Evolutionary conservation across 805 yeast species (phyloP), one percentile per base, ranked within the genome.

Genomic region (Yamadazyma sp.): DNA sequence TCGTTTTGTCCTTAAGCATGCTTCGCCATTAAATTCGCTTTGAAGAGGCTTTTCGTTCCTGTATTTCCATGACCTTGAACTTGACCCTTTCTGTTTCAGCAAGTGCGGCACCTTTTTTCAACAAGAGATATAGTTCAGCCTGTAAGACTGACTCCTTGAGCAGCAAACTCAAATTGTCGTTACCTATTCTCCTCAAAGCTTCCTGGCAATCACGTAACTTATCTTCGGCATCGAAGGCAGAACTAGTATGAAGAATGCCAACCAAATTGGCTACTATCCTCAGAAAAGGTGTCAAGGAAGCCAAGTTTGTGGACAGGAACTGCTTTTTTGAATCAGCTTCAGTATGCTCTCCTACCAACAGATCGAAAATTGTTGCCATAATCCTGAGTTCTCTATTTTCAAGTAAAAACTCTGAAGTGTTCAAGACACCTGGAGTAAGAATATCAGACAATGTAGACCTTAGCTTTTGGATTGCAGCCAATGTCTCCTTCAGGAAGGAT

Each of bases 1-100:
- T n/a, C n/a, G n/a, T n/a, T n/a, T n/a, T n/a, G 10, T 30, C 16
- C 14, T 17, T 30, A 4, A 30, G 8, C n/a, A 7, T 18, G n/a
- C n/a, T n/a, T n/a, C n/a, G n/a, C n/a, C n/a, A n/a, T n/a, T n/a
- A n/a, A n/a, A n/a, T n/a, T n/a, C n/a, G n/a, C n/a, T n/a, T n/a
- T n/a, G n/a, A n/a, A n/a, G n/a, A n/a, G n/a, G n/a, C n/a, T n/a
- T n/a, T 28, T 28, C 31, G 19, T 11, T 17, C 28, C 18, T 23
- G 25, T n/a, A 28, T n/a, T 11, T 18, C 24, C 30, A 24, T 29
- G 17, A 36, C 24, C 8, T 18, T 24, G 30, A 36, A 19, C 12
- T 19, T 36, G 3, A 30, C n/a, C 13, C 22, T 29, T 18, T 36
- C 40, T 15, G 30, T 9, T n/a, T 29, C 13, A 6, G 35, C 32